Evolutionary conservation across 768 basidiomycete species (phyloP).

Genomic region (Hericium rajendrae): DNA sequence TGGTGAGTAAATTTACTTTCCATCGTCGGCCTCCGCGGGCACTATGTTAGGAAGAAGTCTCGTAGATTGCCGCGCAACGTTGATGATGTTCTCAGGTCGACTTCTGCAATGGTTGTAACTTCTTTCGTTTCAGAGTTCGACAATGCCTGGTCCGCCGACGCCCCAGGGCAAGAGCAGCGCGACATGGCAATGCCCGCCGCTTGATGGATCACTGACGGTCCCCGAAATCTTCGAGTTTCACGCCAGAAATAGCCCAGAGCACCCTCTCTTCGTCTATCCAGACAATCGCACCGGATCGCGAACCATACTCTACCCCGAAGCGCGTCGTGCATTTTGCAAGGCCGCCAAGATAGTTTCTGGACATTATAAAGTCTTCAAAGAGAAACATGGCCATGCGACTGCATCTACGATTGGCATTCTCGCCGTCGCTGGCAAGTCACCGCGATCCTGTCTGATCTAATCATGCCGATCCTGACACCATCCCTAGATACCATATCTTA

Average conservation of each 20-base stretch:
- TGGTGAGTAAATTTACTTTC: too few relatives aligned
- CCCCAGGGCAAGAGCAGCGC: too few relatives aligned
- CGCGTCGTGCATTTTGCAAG: not conserved
- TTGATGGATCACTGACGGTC: constrained; percentile 15
- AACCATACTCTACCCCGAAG: not conserved
- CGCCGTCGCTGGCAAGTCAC: constrained; percentile 12
- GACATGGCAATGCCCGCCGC: too few relatives aligned
- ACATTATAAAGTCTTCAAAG: not conserved
- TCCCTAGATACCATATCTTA: constrained; percentile 15
- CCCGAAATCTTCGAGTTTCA: constrained; percentile 27
- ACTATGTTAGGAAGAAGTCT: too few relatives aligned
- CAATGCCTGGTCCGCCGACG: too few relatives aligned
- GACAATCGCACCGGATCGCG: constrained; percentile 2
- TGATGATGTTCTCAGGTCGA: too few relatives aligned
- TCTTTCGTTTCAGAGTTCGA: too few relatives aligned
- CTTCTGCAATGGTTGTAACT: too few relatives aligned
- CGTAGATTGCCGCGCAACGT: too few relatives aligned
- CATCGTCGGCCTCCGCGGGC: too few relatives aligned
- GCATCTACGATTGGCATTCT: constrained; percentile 6
- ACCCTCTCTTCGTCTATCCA: constrained; percentile 21
- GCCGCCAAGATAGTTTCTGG: constrained; percentile 5
- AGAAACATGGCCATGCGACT: constrained; percentile 1
- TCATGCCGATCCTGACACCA: not conserved
- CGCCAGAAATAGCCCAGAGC: constrained; percentile 16
- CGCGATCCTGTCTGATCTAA: too few relatives aligned